Evolutionary conservation across 495 filamentous ascomycete genomes (phyloP).

Genomic region (Parachaetomium inaequale): DNA sequence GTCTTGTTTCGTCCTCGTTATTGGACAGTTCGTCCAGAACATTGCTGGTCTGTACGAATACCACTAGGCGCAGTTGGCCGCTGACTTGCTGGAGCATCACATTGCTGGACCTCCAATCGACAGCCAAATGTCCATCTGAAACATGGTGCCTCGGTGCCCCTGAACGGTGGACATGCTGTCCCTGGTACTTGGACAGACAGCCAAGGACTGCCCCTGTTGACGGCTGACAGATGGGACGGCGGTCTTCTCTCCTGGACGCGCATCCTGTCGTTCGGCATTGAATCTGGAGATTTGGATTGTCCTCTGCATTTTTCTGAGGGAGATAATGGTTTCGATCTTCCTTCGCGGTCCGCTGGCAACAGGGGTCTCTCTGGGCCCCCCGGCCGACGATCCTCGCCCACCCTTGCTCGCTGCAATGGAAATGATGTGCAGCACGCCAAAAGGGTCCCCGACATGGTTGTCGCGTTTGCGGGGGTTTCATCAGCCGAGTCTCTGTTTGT

Average conservation of each 20-base stretch:
- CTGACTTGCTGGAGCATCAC: not conserved
- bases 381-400: conserved; percentile 5
- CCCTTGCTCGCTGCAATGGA: conserved; percentile 22
- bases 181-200: not conserved
- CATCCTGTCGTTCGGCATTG: not conserved
- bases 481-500: conserved; percentile 2
- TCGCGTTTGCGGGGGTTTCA: not conserved
- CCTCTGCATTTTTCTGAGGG: not conserved
- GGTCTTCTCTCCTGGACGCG: not conserved
- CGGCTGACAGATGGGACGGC: not conserved
- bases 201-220: not conserved
- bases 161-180: not conserved
- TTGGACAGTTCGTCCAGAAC: not conserved
- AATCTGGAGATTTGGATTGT: conserved; percentile 4
- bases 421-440: conserved; percentile 27
- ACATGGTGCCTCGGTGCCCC: conserved; percentile 1
- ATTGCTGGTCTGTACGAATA: not conserved
- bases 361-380: not conserved
- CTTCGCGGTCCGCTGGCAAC: not conserved
- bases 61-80: too few species aligned
- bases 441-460: not conserved
- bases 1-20: not conserved
- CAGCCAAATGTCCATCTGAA: not conserved
- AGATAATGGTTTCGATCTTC: not conserved
- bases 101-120: not conserved